These are phyloP conservation scores for Thyridium curvatum DNA, from an alignment of 2,329 filamentous ascomycete genomes.

Conservation along the genomic window DNA sequence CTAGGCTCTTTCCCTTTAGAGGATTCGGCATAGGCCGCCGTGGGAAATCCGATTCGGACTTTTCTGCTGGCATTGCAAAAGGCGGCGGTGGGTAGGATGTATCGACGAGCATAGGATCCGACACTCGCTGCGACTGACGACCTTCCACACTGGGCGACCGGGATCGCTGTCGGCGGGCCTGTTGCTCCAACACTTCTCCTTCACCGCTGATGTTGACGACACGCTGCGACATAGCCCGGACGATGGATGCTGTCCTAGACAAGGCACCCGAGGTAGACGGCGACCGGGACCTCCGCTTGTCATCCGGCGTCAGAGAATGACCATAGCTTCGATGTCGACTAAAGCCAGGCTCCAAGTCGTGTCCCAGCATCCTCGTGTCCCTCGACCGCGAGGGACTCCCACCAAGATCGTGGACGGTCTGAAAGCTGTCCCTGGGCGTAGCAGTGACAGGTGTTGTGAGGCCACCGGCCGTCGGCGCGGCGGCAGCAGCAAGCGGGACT, in stretches of 20 bases:
- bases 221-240: slow-evolving; percentile 87
- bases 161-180: slow-evolving; percentile 54
- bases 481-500: slow-evolving; percentile 49
- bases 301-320: slow-evolving; percentile 44
- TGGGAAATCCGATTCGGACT: slow-evolving; percentile 20
- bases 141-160: slow-evolving; percentile 48
- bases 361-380: slow-evolving; percentile 47
- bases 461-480: slow-evolving; percentile 48
- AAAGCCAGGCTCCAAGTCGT: slow-evolving; percentile 52
- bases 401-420: slow-evolving; percentile 48
- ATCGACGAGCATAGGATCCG: slow-evolving; percentile 34
- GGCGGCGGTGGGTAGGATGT: slow-evolving; percentile 46
- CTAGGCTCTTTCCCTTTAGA: slow-evolving; percentile 77
- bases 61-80: slow-evolving; percentile 38
- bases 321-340: slow-evolving; percentile 52
- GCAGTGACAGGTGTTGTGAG: slow-evolving; percentile 32
- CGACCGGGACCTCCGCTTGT: slow-evolving; percentile 51
- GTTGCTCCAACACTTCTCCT: slow-evolving; percentile 72
- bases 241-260: slow-evolving; percentile 65
- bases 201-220: slow-evolving; percentile 97
- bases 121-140: slow-evolving; percentile 40
- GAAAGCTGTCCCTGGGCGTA: slow-evolving; percentile 47
- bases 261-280: slow-evolving; percentile 59
- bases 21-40: slow-evolving; percentile 58
- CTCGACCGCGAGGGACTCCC: slow-evolving; percentile 45